These are phyloP conservation scores for Nymphaea colorata DNA, from an alignment of 164 flowering plant genomes.

Conservation along the genomic window DNA sequence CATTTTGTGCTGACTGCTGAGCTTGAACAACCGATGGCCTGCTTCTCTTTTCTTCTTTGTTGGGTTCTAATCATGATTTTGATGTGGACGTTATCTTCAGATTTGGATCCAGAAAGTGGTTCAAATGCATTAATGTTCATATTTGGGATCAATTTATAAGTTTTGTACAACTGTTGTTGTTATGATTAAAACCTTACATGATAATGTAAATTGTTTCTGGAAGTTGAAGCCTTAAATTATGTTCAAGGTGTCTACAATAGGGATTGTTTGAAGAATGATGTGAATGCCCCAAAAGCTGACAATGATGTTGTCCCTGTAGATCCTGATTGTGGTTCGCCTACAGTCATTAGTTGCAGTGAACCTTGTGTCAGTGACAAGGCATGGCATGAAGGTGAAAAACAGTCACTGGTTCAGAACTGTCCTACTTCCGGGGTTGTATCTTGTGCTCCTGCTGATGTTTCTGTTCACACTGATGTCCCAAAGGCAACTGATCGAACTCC, in stretches of 20 bases:
- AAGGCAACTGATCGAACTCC: not conserved
- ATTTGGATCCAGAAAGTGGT: not conserved
- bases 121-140: not conserved
- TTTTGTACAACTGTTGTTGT: too few relatives aligned
- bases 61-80: too few relatives aligned
- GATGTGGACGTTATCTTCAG: too few relatives aligned
- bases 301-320: slow-evolving; percentile 14
- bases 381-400: slow-evolving; percentile 10
- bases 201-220: not conserved
- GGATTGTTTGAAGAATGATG: not conserved
- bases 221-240: too few relatives aligned
- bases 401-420: slow-evolving; percentile 11
- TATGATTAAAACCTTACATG: not conserved
- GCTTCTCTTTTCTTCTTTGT: too few relatives aligned
- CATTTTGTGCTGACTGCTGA: too few relatives aligned
- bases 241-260: not conserved
- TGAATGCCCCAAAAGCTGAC: slow-evolving; percentile 8
- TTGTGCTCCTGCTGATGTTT: not conserved
- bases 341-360: slow-evolving; percentile 26
- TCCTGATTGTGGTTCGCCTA: slow-evolving; percentile 34
- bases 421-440: slow-evolving; percentile 1
- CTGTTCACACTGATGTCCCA: not conserved
- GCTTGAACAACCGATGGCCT: too few relatives aligned
- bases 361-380: slow-evolving; percentile 20
- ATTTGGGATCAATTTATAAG: too few relatives aligned